These are phyloP conservation scores for Thalassiosira ordinaria DNA, from an alignment of 352 stramenopile genomes.

Conservation along the genomic window DNA sequence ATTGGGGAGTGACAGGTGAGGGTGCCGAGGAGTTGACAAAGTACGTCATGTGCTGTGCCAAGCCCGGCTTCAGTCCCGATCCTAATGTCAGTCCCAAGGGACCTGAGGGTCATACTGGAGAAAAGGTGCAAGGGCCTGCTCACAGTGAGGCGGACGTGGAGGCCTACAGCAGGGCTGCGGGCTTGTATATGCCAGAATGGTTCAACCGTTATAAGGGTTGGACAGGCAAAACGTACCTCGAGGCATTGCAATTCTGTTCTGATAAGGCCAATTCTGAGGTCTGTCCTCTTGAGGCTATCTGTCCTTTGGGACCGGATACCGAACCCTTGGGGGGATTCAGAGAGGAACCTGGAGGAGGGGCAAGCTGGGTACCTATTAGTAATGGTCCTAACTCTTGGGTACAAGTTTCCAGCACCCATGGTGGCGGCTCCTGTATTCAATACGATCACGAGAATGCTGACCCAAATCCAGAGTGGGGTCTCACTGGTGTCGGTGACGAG, in stretches of 20 bases:
- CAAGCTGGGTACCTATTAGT: background rate
- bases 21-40: background rate
- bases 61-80: too few relatives aligned
- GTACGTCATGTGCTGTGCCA: background rate
- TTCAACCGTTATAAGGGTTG: background rate
- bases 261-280: background rate
- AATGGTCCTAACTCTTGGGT: background rate
- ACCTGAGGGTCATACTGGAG: too few relatives aligned
- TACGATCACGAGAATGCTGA: background rate
- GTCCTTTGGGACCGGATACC: background rate
- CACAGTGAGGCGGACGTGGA: too few relatives aligned
- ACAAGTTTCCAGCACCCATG: background rate
- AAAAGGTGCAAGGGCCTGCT: too few relatives aligned
- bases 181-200: background rate
- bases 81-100: too few relatives aligned
- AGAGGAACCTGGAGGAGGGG: background rate
- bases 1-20: background rate
- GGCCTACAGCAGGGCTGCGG: too few relatives aligned
- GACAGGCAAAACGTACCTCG: background rate
- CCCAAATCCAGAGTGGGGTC: background rate
- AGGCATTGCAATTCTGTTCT: background rate
- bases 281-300: constrained; percentile 1
- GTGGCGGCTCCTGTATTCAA: background rate
- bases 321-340: background rate
- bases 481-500: background rate